phyloP scores from a whole-genome alignment of 2,329 filamentous ascomycete genomes.

The Fusarium multiceps region DNA sequence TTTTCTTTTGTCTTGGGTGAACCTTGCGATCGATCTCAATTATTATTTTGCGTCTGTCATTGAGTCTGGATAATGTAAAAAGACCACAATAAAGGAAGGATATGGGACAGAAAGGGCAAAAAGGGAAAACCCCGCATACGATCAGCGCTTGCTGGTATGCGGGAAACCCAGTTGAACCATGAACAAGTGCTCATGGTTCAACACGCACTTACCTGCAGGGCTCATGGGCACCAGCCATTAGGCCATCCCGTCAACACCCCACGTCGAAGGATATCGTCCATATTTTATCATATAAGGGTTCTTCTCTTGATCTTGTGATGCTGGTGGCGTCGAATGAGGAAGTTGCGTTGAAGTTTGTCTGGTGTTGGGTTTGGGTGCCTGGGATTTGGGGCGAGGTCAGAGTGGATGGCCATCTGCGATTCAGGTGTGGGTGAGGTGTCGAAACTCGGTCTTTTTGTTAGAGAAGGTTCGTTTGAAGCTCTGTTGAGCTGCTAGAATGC shows the following conservation, averaged over 20 bases:
- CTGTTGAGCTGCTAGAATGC: no score
- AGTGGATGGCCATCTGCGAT: no score
- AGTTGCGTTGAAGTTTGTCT: neutral
- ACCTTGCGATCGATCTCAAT: neutral
- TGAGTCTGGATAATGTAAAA: neutral
- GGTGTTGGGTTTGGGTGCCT: neutral
- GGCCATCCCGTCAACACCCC: slow-evolving; percentile 21
- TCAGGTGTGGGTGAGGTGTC: fast-evolving
- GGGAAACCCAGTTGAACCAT: slow-evolving; percentile 6
- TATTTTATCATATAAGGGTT: neutral
- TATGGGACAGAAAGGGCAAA: fast-evolving
- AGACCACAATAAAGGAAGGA: neutral
- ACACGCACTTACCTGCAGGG: slow-evolving; percentile 17
- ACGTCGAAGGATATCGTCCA: neutral
- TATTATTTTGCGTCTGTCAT: neutral
- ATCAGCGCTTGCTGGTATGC: neutral
- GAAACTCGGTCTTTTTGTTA: no score
- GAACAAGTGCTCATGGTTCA: neutral
- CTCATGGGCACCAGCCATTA: slow-evolving; percentile 17
- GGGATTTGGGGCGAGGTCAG: neutral
- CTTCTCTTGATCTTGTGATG: neutral
- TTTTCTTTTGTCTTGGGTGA: neutral
- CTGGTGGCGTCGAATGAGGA: neutral
- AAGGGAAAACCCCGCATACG: neutral
- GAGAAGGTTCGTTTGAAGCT: no score